Evolutionary conservation across 2,329 filamentous ascomycete species (phyloP).

Genomic region (Pseudocercospora cruenta): DNA sequence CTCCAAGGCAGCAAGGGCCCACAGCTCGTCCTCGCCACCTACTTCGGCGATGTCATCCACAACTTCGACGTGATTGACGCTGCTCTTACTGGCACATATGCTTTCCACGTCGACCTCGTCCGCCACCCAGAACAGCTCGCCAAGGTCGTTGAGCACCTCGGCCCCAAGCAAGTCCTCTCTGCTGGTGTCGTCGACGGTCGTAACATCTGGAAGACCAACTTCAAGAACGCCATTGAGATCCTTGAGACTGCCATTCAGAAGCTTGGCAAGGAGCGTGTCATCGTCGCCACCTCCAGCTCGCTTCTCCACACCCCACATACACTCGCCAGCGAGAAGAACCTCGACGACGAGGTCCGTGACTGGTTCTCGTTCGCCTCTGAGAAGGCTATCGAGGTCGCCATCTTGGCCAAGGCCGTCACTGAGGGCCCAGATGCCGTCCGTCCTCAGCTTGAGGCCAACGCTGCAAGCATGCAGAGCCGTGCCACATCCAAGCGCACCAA

Average conservation of each 20-base stretch:
- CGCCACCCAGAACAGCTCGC: slow-evolving; percentile 98
- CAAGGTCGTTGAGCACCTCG: slow-evolving; percentile 78
- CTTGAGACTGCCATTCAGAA: slow-evolving; percentile 91
- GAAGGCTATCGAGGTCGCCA: slow-evolving; percentile 87
- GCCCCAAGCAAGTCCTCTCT: slow-evolving; percentile 86
- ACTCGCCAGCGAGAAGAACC: slow-evolving; percentile 97
- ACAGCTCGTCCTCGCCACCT: slow-evolving; percentile 88
- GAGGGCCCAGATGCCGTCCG: slow-evolving; percentile 85
- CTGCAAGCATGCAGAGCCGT: slow-evolving; percentile 88
- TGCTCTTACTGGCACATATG: slow-evolving; percentile 72
- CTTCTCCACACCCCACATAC: slow-evolving; percentile 99
- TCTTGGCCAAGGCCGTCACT: slow-evolving; percentile 96
- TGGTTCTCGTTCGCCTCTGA: slow-evolving; percentile 99
- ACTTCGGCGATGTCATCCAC: slow-evolving; percentile 99
- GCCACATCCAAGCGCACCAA: slow-evolving; percentile 94
- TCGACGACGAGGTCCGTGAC: slow-evolving; percentile 87
- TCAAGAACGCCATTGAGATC: slow-evolving; percentile 89
- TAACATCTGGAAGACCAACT: slow-evolving; percentile 99
- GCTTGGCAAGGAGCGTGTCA: slow-evolving; percentile 95
- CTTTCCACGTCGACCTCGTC: slow-evolving; percentile 92
- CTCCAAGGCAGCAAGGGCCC: slow-evolving; percentile 77
- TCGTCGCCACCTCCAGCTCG: slow-evolving; percentile 94
- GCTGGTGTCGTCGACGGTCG: slow-evolving; percentile 96
- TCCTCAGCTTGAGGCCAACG: slow-evolving; percentile 92
- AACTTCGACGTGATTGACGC: slow-evolving; percentile 85